Percentiles rank a stretch among this genome's conserved stretches.
These are phyloP conservation scores for Trichophaea hybrida DNA, from an alignment of 2,329 filamentous ascomycete genomes.

Conservation along the genomic window DNA sequence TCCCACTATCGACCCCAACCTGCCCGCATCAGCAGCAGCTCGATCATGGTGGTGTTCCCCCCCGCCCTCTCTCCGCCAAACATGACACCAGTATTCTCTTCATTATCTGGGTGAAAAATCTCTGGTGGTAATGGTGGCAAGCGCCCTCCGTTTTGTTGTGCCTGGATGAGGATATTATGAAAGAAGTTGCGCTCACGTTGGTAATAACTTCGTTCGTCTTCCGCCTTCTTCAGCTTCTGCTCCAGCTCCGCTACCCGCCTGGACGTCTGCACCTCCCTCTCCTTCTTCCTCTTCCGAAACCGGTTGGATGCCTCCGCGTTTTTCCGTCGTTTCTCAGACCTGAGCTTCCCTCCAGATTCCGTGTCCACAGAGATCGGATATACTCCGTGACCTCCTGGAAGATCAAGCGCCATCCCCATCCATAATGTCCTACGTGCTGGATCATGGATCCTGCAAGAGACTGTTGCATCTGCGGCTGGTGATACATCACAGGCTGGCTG, in stretches of 20 bases:
- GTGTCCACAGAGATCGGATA: conserved; percentile 59
- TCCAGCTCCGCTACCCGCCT: conserved; percentile 54
- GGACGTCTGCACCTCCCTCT: conserved; percentile 60
- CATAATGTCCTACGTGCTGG: conserved; percentile 34
- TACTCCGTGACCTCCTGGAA: conserved; percentile 34
- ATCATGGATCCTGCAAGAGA: too few relatives aligned
- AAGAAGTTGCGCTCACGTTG: conserved; percentile 60
- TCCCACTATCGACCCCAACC: too few relatives aligned
- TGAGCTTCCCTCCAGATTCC: conserved; percentile 65
- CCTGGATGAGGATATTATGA: conserved; percentile 6
- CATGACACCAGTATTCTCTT: background rate
- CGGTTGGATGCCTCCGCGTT: conserved; percentile 76
- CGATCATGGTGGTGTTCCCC: too few relatives aligned
- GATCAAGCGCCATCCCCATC: conserved; percentile 42
- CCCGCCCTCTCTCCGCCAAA: background rate
- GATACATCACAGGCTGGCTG: too few relatives aligned
- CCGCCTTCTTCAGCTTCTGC: conserved; percentile 39
- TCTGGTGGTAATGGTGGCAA: background rate
- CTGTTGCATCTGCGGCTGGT: too few relatives aligned
- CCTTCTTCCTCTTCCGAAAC: conserved; percentile 68
- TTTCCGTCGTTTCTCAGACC: conserved; percentile 70
- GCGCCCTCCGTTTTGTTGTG: background rate
- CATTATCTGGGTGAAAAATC: background rate
- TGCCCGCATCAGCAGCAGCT: too few relatives aligned
- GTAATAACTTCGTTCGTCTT: conserved; percentile 58